A percentile compares a stretch with the other conserved stretches of the same genome.
Conservation (phyloP, 2,329 filamentous ascomycete genomes). For the Cladosporium sphaerospermum region DNA sequence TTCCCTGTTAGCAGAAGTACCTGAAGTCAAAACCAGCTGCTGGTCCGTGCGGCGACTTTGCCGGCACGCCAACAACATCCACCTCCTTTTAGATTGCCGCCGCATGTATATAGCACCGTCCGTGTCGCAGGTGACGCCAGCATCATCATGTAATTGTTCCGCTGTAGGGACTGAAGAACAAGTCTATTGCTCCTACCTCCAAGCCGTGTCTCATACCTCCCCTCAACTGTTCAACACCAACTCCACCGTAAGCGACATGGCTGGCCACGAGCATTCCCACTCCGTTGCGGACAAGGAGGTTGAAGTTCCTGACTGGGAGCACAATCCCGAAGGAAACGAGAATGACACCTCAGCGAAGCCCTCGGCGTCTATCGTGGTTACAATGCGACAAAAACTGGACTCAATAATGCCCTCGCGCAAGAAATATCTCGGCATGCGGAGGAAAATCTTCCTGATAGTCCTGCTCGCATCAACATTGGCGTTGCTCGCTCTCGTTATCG, state of each 20-base stretch:
- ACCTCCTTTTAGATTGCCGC: too few relatives aligned
- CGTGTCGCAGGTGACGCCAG: too few relatives aligned
- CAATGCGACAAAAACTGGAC: constrained; percentile 25
- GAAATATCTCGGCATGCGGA: constrained; percentile 34
- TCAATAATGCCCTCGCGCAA: constrained; percentile 33
- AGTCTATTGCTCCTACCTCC: too few relatives aligned
- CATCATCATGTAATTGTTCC: too few relatives aligned
- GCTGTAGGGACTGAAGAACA: too few relatives aligned
- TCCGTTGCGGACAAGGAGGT: constrained; percentile 9
- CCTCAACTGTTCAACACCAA: too few relatives aligned
- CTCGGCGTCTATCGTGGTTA: background rate
- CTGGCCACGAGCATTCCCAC: background rate
- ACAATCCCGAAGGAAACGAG: constrained; percentile 6
- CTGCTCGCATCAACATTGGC: constrained; percentile 28
- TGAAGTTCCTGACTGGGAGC: constrained; percentile 25
- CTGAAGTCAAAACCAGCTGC: too few relatives aligned
- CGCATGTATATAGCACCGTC: too few relatives aligned
- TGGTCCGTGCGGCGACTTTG: too few relatives aligned
- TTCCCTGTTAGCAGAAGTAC: too few relatives aligned
- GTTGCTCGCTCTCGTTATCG: constrained; percentile 36
- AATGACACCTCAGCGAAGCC: background rate
- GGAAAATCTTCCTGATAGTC: constrained; percentile 34
- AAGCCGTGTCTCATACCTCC: too few relatives aligned
- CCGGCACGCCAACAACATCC: too few relatives aligned
- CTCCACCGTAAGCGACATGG: background rate